A percentile compares a stretch with the other conserved stretches of the same genome.
Conservation (phyloP, 441 rosid species). For the Euphorbia corollata region DNA sequence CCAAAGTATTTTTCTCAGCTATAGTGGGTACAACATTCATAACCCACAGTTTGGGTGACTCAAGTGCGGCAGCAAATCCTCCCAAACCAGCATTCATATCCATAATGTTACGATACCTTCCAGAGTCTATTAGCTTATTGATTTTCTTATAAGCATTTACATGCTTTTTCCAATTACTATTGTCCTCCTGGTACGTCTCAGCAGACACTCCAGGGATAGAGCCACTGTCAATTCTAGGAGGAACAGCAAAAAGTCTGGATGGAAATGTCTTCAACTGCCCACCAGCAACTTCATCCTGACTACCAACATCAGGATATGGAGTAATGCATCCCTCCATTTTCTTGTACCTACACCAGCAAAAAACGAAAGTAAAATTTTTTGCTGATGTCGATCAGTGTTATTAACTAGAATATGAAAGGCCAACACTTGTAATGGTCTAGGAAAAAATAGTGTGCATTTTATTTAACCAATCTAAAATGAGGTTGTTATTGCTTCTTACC, state of each 20-base stretch:
- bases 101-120: slow-evolving; percentile 81
- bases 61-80: slow-evolving; percentile 84
- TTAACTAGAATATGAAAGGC: not conserved
- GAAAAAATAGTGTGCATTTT: too few relatives aligned
- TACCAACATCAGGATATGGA: slow-evolving; percentile 59
- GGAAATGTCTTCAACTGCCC: slow-evolving; percentile 70
- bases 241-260: slow-evolving; percentile 66
- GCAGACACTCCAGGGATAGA: slow-evolving; percentile 53
- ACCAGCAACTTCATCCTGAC: slow-evolving; percentile 54
- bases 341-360: slow-evolving; percentile 49
- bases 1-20: slow-evolving; percentile 61
- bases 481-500: slow-evolving; percentile 34
- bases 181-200: slow-evolving; percentile 63
- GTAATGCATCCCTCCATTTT: slow-evolving; percentile 63
- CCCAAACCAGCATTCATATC: slow-evolving; percentile 97
- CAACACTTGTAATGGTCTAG: not conserved
- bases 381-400: not conserved
- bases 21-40: slow-evolving; percentile 87
- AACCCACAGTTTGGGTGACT: slow-evolving; percentile 87
- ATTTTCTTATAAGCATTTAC: slow-evolving; percentile 61
- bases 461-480: slow-evolving; percentile 2
- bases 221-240: slow-evolving; percentile 68
- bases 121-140: slow-evolving; percentile 61
- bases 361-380: slow-evolving; percentile 7
- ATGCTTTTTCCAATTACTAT: slow-evolving; percentile 72